These are phyloP conservation scores for Quercus lobata DNA, from an alignment of 331 rosid genomes.

Conservation along the genomic window DNA sequence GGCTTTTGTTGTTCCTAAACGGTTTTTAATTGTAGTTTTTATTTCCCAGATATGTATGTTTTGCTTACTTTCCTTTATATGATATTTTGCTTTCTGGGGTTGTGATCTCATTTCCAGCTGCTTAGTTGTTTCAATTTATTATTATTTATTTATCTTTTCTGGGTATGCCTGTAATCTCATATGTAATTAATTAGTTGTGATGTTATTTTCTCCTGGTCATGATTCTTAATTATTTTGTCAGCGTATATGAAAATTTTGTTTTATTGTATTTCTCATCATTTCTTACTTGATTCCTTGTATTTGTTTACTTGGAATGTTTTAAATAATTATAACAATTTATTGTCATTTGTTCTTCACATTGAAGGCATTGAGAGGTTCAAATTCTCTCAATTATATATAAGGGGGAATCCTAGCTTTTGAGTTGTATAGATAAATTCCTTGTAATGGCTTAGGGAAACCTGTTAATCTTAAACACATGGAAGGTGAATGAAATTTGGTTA, in stretches of 20 bases:
- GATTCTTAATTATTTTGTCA: neutral
- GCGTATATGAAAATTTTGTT: neutral
- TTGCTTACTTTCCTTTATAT: slow-evolving; percentile 15
- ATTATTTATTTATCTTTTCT: neutral
- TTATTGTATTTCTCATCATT: neutral
- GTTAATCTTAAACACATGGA: neutral
- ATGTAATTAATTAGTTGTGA: slow-evolving; percentile 8
- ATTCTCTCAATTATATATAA: neutral
- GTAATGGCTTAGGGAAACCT: neutral
- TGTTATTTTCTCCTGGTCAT: neutral
- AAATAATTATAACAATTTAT: slow-evolving; percentile 14
- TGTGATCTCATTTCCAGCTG: neutral
- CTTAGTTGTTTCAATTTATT: neutral
- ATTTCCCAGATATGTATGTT: neutral
- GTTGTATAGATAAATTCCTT: neutral
- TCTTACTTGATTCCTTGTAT: neutral
- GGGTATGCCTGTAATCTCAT: slow-evolving; percentile 15
- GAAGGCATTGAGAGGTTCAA: slow-evolving; percentile 1
- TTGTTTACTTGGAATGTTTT: slow-evolving; percentile 10
- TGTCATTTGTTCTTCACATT: neutral
- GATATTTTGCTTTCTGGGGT: slow-evolving; percentile 11
- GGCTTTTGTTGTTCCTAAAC: neutral
- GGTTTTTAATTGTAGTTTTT: neutral
- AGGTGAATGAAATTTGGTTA: neutral
- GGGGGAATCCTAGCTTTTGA: neutral